Conservation (phyloP, 208 protist genomes). For the Trypanosomatidae sp. region DNA sequence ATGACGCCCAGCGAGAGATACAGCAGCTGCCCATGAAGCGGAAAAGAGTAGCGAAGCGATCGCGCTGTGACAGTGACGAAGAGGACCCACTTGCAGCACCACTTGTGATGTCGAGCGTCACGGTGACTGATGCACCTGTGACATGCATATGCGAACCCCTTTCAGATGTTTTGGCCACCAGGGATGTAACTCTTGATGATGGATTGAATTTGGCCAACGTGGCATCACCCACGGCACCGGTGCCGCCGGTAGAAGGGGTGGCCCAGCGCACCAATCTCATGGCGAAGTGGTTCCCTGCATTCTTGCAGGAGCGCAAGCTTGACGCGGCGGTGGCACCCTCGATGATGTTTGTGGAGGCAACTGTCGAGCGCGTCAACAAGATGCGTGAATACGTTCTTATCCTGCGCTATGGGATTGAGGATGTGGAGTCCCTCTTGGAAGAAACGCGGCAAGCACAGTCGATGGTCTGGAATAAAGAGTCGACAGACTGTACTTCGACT, state of each 20-base stretch:
- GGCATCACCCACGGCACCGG: conserved; percentile 13
- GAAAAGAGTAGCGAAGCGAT: conserved; percentile 11
- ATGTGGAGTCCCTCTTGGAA: conserved; percentile 41
- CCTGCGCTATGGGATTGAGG: conserved; percentile 65
- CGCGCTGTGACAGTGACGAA: conserved; percentile 15
- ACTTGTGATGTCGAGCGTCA: not conserved
- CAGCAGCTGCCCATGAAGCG: conserved; percentile 29
- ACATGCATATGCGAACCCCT: not conserved
- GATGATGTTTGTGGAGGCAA: conserved; percentile 36
- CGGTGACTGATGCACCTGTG: not conserved
- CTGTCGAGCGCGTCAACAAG: conserved; percentile 46
- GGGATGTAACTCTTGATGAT: not conserved
- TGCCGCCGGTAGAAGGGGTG: conserved; percentile 20
- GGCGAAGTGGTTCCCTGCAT: conserved; percentile 76
- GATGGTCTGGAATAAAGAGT: not conserved
- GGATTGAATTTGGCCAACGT: conserved; percentile 16
- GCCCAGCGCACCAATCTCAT: conserved; percentile 42
- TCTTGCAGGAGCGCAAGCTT: conserved; percentile 61
- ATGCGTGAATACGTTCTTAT: conserved; percentile 62
- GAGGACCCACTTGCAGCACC: not conserved
- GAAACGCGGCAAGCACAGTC: conserved; percentile 10
- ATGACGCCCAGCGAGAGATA: conserved; percentile 9
- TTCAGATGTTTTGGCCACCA: not conserved
- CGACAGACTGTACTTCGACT: not conserved
- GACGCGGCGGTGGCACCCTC: conserved; percentile 49